Evolutionary conservation across 2,329 filamentous ascomycete species (phyloP).

Genomic region (Fusarium algeriense): DNA sequence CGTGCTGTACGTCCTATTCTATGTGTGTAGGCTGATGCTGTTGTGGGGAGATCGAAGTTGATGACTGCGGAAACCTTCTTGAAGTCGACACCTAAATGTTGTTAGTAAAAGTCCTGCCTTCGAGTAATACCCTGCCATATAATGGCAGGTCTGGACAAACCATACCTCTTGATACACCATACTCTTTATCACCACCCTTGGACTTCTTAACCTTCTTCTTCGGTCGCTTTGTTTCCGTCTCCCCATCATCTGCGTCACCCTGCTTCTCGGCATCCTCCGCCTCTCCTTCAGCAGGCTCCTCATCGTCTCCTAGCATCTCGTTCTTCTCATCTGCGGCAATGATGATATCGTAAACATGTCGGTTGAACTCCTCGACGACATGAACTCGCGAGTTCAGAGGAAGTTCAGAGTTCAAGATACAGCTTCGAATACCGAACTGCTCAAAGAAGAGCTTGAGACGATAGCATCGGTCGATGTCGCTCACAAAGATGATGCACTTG

Average conservation of each 20-base stretch:
- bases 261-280: constrained; percentile 41
- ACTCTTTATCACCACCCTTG: constrained; percentile 83
- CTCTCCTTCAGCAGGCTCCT: constrained; percentile 57
- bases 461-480: constrained; percentile 89
- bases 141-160: not conserved
- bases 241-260: constrained; percentile 40
- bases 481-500: constrained; percentile 80
- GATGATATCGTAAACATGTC: constrained; percentile 96
- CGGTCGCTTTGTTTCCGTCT: constrained; percentile 49
- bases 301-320: constrained; percentile 80
- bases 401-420: constrained; percentile 92
- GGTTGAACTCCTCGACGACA: constrained; percentile 97
- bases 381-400: constrained; percentile 94
- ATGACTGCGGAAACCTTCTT: constrained; percentile 93
- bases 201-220: constrained; percentile 61
- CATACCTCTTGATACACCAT: constrained; percentile 87
- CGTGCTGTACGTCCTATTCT: constrained; percentile 93
- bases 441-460: constrained; percentile 94
- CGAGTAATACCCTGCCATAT: not conserved
- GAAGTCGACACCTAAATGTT: constrained; percentile 78
- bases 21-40: constrained; percentile 94
- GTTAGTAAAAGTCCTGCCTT: constrained; percentile 14
- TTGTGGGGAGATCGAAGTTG: constrained; percentile 94
- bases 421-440: constrained; percentile 95
- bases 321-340: constrained; percentile 95